phyloP scores from a whole-genome alignment of 2,329 filamentous ascomycete species.

The Fonsecaea erecta region DNA sequence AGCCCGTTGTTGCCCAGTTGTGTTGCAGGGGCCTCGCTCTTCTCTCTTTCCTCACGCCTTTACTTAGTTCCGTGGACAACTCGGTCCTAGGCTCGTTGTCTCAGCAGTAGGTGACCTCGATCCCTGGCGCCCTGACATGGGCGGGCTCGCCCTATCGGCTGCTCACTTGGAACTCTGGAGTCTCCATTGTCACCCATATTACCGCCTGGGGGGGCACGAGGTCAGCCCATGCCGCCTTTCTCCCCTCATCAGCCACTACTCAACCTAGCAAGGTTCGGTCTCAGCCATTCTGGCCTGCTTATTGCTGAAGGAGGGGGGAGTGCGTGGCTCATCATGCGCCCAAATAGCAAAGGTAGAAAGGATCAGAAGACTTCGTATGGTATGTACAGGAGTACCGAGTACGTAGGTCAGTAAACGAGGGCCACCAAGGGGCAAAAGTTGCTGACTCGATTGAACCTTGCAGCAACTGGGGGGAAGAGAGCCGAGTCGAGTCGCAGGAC shows the following conservation, averaged over 20 bases:
- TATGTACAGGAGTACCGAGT: not conserved
- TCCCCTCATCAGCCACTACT: slow-evolving; percentile 4
- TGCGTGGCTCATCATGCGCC: slow-evolving; percentile 12
- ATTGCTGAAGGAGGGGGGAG: not conserved
- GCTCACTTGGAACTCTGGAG: not conserved
- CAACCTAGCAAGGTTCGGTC: not conserved
- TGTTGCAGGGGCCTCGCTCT: not conserved
- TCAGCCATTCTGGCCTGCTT: not conserved
- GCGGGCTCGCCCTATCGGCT: slow-evolving; percentile 1
- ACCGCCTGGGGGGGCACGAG: slow-evolving; percentile 1
- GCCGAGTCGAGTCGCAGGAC: not conserved
- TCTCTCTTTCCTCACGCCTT: not conserved
- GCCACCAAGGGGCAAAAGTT: not conserved
- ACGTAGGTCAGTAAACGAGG: not conserved
- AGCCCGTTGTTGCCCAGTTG: not conserved
- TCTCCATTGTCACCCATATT: slow-evolving; percentile 1
- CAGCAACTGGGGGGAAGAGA: not conserved
- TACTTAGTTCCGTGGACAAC: not conserved
- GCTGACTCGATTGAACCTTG: slow-evolving; percentile 13
- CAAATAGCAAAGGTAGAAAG: not conserved
- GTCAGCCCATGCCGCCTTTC: slow-evolving; percentile 11
- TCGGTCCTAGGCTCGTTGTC: not conserved
- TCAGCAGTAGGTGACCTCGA: not conserved
- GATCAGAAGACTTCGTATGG: not conserved
- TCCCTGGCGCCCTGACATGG: not conserved